A percentile compares a stretch with the other conserved stretches of the same genome.
Conservation (phyloP, 106 monocot genomes). For the Dendrobium huoshanense region DNA sequence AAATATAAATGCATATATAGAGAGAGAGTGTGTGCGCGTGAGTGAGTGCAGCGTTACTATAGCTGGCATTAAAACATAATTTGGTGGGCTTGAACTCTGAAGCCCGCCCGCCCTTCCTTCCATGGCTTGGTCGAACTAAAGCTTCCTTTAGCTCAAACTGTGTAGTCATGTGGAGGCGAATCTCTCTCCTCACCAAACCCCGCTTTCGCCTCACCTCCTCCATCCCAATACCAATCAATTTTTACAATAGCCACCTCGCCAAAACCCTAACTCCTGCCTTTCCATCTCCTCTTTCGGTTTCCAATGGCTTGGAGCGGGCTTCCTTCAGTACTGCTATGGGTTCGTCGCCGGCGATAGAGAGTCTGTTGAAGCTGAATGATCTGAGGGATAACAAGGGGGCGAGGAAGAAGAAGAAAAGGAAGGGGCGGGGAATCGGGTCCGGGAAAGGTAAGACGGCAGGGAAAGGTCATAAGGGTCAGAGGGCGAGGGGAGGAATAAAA, state of each 20-base stretch:
- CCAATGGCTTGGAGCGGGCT: neutral
- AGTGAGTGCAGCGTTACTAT: too few species aligned
- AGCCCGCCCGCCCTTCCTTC: too few species aligned
- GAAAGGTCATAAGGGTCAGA: slow-evolving; percentile 92
- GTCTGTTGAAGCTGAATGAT: slow-evolving; percentile 72
- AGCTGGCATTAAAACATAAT: too few species aligned
- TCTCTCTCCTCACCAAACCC: slow-evolving; percentile 18
- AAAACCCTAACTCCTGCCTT: neutral
- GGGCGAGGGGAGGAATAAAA: slow-evolving; percentile 74
- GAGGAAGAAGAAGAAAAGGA: slow-evolving; percentile 76
- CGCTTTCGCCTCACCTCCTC: neutral
- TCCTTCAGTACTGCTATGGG: slow-evolving; percentile 7
- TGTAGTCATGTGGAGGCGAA: slow-evolving; percentile 21
- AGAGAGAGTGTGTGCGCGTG: too few species aligned
- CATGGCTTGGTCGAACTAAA: too few species aligned
- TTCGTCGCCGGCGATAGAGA: slow-evolving; percentile 11
- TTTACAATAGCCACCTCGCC: neutral
- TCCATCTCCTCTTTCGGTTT: neutral
- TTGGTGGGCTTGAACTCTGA: too few species aligned
- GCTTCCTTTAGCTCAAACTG: too few species aligned
- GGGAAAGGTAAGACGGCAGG: slow-evolving; percentile 92
- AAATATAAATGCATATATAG: too few species aligned
- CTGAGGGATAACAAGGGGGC: slow-evolving; percentile 70
- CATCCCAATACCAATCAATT: neutral
- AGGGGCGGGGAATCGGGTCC: slow-evolving; percentile 90